These are phyloP conservation scores for Claviceps monticola DNA, from an alignment of 2,329 filamentous ascomycete species.

Conservation along the genomic window DNA sequence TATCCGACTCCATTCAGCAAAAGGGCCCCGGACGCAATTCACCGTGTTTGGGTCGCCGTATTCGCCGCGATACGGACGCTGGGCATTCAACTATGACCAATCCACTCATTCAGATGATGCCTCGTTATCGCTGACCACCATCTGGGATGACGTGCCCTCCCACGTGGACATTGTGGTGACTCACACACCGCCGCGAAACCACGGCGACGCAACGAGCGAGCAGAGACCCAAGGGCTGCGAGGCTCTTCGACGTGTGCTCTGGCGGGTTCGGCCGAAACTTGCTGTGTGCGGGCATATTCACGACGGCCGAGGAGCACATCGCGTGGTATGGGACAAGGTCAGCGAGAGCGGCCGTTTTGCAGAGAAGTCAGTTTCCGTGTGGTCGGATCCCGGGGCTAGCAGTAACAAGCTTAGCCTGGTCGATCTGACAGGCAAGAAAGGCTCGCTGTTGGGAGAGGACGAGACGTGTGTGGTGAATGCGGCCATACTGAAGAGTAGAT, in stretches of 20 bases:
- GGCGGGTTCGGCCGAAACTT: conserved; percentile 47
- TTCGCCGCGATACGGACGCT: conserved; percentile 40
- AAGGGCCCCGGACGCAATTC: conserved; percentile 45
- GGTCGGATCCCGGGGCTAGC: conserved; percentile 44
- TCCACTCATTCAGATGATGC: conserved; percentile 7
- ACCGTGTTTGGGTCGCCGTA: conserved; percentile 59
- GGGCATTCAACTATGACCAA: conserved; percentile 53
- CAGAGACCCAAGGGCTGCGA: conserved; percentile 42
- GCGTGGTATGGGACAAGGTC: conserved; percentile 44
- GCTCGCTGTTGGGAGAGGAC: conserved; percentile 5
- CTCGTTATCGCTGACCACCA: conserved; percentile 12
- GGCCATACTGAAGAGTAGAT: conserved; percentile 55
- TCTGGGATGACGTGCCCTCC: conserved; percentile 50
- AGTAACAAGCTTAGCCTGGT: conserved; percentile 48
- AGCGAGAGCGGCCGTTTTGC: conserved; percentile 26
- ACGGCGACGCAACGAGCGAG: conserved; percentile 37
- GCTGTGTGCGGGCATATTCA: conserved; percentile 63
- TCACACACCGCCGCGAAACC: conserved; percentile 50
- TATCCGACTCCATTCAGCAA: conserved; percentile 38
- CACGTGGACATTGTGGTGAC: conserved; percentile 55
- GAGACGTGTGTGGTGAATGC: conserved; percentile 76
- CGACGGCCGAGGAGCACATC: conserved; percentile 48
- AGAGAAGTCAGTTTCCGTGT: conserved; percentile 30
- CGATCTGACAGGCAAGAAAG: conserved; percentile 38
- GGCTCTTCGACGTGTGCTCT: conserved; percentile 40